Evolutionary conservation across 306 rosid species (phyloP), one percentile per base, ranked within the genome.

Genomic region (Gastrolobium bilobum): DNA sequence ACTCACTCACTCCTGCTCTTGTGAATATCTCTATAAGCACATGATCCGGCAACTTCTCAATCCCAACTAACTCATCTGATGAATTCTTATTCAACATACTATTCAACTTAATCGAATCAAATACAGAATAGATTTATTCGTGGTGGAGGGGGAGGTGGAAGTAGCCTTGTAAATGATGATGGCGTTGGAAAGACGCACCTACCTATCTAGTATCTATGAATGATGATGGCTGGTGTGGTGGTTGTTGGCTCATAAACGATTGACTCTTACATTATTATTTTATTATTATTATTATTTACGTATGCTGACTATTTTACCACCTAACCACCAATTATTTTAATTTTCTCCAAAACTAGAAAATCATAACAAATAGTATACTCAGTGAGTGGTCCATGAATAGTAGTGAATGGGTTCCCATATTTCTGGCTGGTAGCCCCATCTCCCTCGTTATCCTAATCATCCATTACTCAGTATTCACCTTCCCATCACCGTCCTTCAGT

Each of bases 11-110:
- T 0, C 87, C 87, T 34, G 80, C 85, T 82, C 95, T 81, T 29
- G 84, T 37, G 71, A 93, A 88, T 69, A 93, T 90, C 53, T 93
- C 98, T 65, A 86, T 75, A 59, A 91, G 37, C 38, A 93, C 83
- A 81, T 90, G 89, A 66, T 91, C 93, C 2, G 95, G 95, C 52
- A 93, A 77, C 88, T 85, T 86, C 69, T 48, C 86, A 31, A 82
- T 82, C 51, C 35, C 84, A n/a, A 4, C 5, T 29, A 3, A 1
- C 47, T 38, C 77, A 43, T 39, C 56, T 34, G 5, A 50, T 61
- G 78, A 73, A 8, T n/a, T 30, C 4, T 51, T 67, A 76, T 78
- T 69, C 82, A 11, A 15, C 29, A 7, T 64, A 2, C 33, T 4
- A 33, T 34, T 13, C 4, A 5, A 1, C 4, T 3, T 14, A 6